Conservation (phyloP, 371 early-diverging fungal species). For the Actinomortierella ambigua region DNA sequence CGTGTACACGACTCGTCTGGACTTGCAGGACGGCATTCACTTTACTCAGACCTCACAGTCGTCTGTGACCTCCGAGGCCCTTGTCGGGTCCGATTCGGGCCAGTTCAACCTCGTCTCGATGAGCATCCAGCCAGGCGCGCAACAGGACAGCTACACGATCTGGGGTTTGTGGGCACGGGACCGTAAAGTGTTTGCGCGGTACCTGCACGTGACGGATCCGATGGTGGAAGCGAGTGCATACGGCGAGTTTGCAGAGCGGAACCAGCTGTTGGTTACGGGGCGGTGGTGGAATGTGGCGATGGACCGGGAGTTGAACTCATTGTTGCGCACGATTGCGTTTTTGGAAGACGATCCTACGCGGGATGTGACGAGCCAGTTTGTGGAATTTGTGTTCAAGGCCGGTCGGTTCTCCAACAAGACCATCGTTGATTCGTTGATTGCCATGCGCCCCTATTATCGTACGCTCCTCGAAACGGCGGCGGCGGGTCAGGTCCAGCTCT, state of each 20-base stretch:
- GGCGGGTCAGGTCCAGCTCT: too few relatives aligned
- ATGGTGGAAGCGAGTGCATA: conserved; percentile 18
- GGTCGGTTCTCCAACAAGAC: conserved; percentile 40
- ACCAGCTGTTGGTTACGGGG: conserved; percentile 21
- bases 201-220: conserved; percentile 34
- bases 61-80: conserved; percentile 16
- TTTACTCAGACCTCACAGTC: conserved; percentile 16
- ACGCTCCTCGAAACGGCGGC: too few relatives aligned
- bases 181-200: conserved; percentile 15
- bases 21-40: conserved; percentile 18
- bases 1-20: conserved; percentile 25
- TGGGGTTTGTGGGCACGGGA: conserved; percentile 42
- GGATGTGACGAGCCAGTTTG: conserved; percentile 22
- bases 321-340: conserved; percentile 31
- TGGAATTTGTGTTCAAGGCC: conserved; percentile 31
- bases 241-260: conserved; percentile 9
- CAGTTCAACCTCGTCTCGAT: conserved; percentile 14
- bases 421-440: conserved; percentile 16
- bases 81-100: conserved; percentile 14
- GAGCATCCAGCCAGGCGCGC: conserved; percentile 12
- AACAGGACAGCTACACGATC: conserved; percentile 25
- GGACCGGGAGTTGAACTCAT: conserved; percentile 23
- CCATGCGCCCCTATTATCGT: conserved; percentile 9
- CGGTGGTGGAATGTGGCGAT: conserved; percentile 46
- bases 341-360: conserved; percentile 23